A percentile compares a stretch with the other conserved stretches of the same genome.
Conservation (phyloP, 75 land plant genomes). For the Ceratopteris richardii region DNA sequence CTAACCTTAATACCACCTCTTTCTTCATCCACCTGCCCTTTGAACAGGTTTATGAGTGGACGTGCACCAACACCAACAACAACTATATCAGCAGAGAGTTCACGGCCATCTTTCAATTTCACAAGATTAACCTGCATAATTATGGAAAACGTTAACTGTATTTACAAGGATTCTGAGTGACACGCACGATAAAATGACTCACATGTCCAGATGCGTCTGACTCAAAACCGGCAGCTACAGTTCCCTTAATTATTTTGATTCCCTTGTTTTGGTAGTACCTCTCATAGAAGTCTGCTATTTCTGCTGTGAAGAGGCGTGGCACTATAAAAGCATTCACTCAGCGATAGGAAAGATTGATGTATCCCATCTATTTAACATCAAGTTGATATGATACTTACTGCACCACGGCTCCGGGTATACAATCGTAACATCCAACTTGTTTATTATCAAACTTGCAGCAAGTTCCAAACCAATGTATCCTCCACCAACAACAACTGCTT, state of each 20-base stretch:
- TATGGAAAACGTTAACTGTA: conserved; percentile 83
- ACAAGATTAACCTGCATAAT: conserved; percentile 82
- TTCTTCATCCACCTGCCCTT: conserved; percentile 80
- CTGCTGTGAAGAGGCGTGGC: conserved; percentile 92
- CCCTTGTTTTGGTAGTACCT: conserved; percentile 79
- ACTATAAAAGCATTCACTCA: conserved; percentile 43
- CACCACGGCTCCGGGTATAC: conserved; percentile 98
- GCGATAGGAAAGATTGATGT: background rate
- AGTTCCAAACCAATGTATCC: conserved; percentile 98
- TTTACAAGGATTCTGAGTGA: conserved; percentile 68
- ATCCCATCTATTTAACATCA: background rate
- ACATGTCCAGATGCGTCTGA: conserved; percentile 69
- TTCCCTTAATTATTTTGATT: conserved; percentile 77
- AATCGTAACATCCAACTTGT: conserved; percentile 86
- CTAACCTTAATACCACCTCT: conserved; percentile 93
- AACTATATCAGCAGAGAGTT: conserved; percentile 77
- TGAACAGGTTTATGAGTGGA: conserved; percentile 64
- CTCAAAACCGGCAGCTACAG: conserved; percentile 78
- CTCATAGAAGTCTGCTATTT: conserved; percentile 88
- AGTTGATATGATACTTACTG: conserved; percentile 72
- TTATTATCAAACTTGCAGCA: conserved; percentile 64
- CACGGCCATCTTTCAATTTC: conserved; percentile 84
- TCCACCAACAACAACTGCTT: conserved; percentile 89
- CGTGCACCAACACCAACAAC: conserved; percentile 95
- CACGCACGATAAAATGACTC: conserved; percentile 65